Base-by-base conservation (phyloP, 331 rosid genomes). In the Pyracantha coccinea region DNA sequence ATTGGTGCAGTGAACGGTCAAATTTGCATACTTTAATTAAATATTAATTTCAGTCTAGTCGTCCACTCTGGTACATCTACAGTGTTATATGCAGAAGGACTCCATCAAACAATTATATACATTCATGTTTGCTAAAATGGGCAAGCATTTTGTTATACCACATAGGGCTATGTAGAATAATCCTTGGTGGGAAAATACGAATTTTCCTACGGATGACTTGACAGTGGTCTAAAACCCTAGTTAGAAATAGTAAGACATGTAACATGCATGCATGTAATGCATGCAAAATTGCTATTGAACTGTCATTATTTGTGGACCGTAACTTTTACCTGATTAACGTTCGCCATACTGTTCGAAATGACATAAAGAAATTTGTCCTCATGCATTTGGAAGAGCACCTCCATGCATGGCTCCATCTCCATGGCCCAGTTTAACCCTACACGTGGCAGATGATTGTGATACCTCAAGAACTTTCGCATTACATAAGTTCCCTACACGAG, bases 351-450 rank as follows among this genome's bases (percentile, higher is more conserved):
- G 86, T 72, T 79, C 7, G 92, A 90, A 80, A 59, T 75, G 91
- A 86, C 90, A 75, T 83, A 92, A 90, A 90, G 89, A 62, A 62
- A 6, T 74, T 88, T 90, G 92, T 90, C 90, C 38, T 68, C 19
- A 74, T 75, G 75, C 75, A 76, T 87, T 88, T 90, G 94, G 87
- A 85, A 77, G 71, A 77, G 78, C 80, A 83, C 82, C 44, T 31
- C 13, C 45, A 63, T 63, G 21, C 45, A 31, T 31, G 38, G 66
- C 82, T 24, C 50, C 11, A 47, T 25, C 72, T 31, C 8, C 9
- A 32, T 14, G 1, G 45, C 3, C 33, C n/a, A 59, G 52, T 68
- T 72, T 15, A 16, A 1, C 83, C 93, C 58, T 82, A 78, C 83
- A 79, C 73, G 89, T 87, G 85, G 80, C 78, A 74, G 53, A 23